Evolutionary conservation across 768 basidiomycete genomes (phyloP), one percentile per base, ranked within the genome.

Genomic region (Boletales sp.): DNA sequence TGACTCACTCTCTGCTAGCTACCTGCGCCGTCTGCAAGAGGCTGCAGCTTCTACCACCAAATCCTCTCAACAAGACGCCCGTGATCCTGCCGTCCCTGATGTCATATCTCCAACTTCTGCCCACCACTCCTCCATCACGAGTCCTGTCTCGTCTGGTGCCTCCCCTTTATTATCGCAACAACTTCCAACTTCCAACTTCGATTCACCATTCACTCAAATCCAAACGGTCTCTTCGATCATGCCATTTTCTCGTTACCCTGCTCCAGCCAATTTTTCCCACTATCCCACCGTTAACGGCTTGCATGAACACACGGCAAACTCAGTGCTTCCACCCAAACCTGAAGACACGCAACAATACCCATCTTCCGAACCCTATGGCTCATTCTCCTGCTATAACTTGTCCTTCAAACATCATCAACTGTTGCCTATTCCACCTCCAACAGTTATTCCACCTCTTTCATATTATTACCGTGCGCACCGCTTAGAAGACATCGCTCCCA

Each of bases 401-500:
- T 79, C 83, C 8, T 85, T 82, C 70, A 83, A 82, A 56, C 81
- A 84, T 52, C 79, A 82, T 49, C 76, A 74, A 8, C 69, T 75
- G 5, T 71, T 75, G 25, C 70, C 76, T 15, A 68, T 79, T 36
- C 70, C 68, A 33, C 57, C 69, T 12, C 81, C 82, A 14, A 61
- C 65, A 18, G 63, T 61, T 45, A 63, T 77, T 28, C 75, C 77
- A 19, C 81, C 87, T n/a, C 76, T 90, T 30, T 84, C 84, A 0
- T 80, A 80, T 61, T 85, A 84, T 63, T 85, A 83, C 62, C 79
- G 84, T n/a, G 78, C 85, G 2, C 85, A 84, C 61, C 77, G 87
- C 32, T 72, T 95, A 41, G 88, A 93, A 61, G 84, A 88, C 52
- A 81, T 94, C 46, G 87, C 90, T 10, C 87, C 89, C 17, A 77